Conservation (phyloP, 2,329 filamentous ascomycete species). For the Biscogniauxia sp. region DNA sequence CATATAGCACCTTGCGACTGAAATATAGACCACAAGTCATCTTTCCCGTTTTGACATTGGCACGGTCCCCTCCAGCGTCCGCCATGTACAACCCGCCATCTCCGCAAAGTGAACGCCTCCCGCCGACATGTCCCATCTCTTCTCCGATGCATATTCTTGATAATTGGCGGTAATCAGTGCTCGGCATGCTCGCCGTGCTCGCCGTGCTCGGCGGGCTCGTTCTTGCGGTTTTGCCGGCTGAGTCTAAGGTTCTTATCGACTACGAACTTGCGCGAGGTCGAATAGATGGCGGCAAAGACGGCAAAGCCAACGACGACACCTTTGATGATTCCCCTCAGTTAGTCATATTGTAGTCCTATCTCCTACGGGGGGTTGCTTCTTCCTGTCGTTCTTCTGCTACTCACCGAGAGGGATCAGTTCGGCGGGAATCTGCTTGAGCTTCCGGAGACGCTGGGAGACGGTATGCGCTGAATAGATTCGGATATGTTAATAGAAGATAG, state of each 20-base stretch:
- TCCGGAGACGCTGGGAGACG: conserved; percentile 90
- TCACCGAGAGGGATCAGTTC: conserved; percentile 94
- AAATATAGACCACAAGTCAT: conserved; percentile 26
- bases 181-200: conserved; percentile 39
- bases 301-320: conserved; percentile 87
- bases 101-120: conserved; percentile 18
- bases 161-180: conserved; percentile 33
- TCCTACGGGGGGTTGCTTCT: background rate
- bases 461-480: conserved; percentile 71
- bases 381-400: conserved; percentile 28
- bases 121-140: conserved; percentile 12
- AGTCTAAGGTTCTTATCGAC: conserved; percentile 93
- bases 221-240: conserved; percentile 61
- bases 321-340: conserved; percentile 37
- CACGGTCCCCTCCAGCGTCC: conserved; percentile 20
- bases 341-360: conserved; percentile 6
- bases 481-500: conserved; percentile 17
- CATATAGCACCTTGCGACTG: conserved; percentile 19
- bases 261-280: conserved; percentile 74
- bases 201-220: conserved; percentile 36
- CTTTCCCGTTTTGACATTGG: conserved; percentile 20
- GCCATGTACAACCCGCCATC: conserved; percentile 29
- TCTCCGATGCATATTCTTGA: conserved; percentile 14
- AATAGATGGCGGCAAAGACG: conserved; percentile 78
- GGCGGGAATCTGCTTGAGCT: conserved; percentile 83